phyloP scores from a whole-genome alignment of 352 stramenopile species.

The Phytopythium ostracodes region DNA sequence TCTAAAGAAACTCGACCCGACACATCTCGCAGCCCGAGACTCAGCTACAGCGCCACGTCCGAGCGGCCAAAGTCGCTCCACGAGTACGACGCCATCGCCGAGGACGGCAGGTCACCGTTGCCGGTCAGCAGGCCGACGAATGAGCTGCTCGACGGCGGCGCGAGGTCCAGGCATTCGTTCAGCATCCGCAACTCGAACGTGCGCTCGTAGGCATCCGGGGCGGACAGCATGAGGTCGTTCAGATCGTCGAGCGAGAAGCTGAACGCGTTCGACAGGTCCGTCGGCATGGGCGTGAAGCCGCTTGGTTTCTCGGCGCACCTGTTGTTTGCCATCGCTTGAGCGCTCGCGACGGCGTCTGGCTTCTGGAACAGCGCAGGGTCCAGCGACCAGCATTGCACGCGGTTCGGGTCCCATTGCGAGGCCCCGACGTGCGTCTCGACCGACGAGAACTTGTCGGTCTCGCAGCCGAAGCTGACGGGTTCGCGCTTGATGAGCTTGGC shows the following conservation, averaged over 20 bases:
- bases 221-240: slow-evolving; percentile 24
- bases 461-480: background rate
- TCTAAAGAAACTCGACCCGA: background rate
- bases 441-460: background rate
- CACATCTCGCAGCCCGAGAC: no score
- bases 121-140: slow-evolving; percentile 13
- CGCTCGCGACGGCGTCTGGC: background rate
- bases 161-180: slow-evolving; percentile 31
- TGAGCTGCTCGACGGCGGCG: slow-evolving; percentile 6
- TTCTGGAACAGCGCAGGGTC: slow-evolving; percentile 27
- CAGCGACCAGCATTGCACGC: slow-evolving; percentile 13
- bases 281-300: slow-evolving; percentile 14
- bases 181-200: slow-evolving; percentile 27
- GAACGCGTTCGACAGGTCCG: slow-evolving; percentile 17
- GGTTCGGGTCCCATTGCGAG: slow-evolving; percentile 9
- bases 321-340: background rate
- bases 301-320: background rate
- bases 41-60: background rate
- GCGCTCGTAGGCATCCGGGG: slow-evolving; percentile 12
- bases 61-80: background rate
- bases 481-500: slow-evolving; percentile 24
- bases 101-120: background rate
- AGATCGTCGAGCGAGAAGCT: slow-evolving; percentile 29
- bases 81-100: background rate
- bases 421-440: background rate